These are phyloP conservation scores for Elymus sibiricus DNA, from an alignment of 176 grass and related monocot genomes.

Conservation along the genomic window DNA sequence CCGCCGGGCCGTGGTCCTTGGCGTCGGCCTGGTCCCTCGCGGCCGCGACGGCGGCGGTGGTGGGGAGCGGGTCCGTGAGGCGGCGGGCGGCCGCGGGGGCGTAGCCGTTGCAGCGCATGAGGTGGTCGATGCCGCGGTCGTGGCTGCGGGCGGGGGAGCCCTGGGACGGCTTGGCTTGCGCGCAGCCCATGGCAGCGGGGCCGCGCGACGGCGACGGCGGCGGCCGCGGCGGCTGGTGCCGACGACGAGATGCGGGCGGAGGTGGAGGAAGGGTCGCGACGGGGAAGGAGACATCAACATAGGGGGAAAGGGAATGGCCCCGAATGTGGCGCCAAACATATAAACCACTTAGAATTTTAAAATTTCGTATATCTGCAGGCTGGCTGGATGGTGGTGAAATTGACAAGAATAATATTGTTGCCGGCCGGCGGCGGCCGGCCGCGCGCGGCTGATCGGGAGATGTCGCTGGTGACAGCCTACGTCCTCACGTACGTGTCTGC, in stretches of 20 bases:
- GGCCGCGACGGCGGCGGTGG: neutral
- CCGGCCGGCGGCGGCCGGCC: neutral
- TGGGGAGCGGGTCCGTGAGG: conserved; percentile 23
- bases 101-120: conserved; percentile 28
- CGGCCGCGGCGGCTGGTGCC: neutral
- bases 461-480: neutral
- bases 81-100: neutral
- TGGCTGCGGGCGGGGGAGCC: conserved; percentile 41
- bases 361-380: neutral
- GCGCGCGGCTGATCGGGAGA: neutral
- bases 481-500: neutral
- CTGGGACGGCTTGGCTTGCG: conserved; percentile 43
- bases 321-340: neutral
- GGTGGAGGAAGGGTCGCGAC: neutral
- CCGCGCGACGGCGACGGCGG: neutral
- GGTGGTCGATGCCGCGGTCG: conserved; percentile 32
- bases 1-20: neutral
- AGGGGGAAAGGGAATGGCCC: neutral
- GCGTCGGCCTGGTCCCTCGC: neutral
- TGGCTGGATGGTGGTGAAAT: neutral
- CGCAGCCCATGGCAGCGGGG: conserved; percentile 46
- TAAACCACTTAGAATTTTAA: neutral
- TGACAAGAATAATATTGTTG: neutral
- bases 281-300: conserved; percentile 43
- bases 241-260: neutral